Conservation (phyloP, 805 yeast genomes). For the Kuraishia borneana region DNA sequence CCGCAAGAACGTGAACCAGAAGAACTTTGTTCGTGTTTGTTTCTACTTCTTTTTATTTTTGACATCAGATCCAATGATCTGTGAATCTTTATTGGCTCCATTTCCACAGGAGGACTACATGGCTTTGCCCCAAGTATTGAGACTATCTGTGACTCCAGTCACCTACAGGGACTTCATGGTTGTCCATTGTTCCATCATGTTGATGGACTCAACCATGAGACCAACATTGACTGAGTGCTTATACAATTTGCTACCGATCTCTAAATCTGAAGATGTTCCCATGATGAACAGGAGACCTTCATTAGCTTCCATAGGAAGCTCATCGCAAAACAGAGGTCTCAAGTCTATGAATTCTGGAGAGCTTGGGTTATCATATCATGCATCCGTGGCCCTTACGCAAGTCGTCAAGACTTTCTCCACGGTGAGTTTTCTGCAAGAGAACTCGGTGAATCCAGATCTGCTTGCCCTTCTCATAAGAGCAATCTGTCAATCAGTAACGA, state of each 20-base stretch:
- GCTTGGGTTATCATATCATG: constrained; percentile 37
- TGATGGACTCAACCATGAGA: constrained; percentile 25
- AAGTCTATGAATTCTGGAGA: background rate
- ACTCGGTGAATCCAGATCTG: constrained; percentile 36
- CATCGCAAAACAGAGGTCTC: background rate
- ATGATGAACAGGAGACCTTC: constrained; percentile 9
- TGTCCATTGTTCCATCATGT: constrained; percentile 34
- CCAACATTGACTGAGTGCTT: constrained; percentile 47
- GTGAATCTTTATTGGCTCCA: constrained; percentile 30
- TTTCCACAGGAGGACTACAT: constrained; percentile 30
- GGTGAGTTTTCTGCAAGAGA: constrained; percentile 22
- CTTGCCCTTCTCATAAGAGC: constrained; percentile 50
- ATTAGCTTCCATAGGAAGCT: constrained; percentile 4
- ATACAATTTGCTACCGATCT: constrained; percentile 46
- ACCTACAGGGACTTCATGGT: constrained; percentile 58
- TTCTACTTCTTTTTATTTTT: constrained; percentile 42
- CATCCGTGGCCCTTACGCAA: constrained; percentile 35
- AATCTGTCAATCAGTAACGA: constrained; percentile 38
- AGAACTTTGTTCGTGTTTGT: constrained; percentile 35
- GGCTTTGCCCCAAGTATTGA: constrained; percentile 41
- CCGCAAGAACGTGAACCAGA: constrained; percentile 24
- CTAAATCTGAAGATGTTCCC: constrained; percentile 8
- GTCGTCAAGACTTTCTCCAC: constrained; percentile 27
- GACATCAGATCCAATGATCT: constrained; percentile 22
- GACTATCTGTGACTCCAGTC: constrained; percentile 23